phyloP scores from a whole-genome alignment of 257 asterid species.

The Rhazya stricta region DNA sequence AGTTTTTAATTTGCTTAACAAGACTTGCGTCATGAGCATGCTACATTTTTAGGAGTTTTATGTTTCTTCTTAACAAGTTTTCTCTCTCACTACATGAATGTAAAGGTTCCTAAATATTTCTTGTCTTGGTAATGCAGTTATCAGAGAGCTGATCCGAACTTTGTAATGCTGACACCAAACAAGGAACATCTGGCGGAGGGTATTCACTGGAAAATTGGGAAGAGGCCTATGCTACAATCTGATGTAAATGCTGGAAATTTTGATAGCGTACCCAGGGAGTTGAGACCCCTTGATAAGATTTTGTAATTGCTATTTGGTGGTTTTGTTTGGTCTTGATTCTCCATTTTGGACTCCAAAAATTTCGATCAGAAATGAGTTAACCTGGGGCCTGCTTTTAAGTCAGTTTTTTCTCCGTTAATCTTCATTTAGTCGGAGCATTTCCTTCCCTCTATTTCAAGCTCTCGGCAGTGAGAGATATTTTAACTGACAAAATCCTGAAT shows the following conservation, averaged over 20 bases:
- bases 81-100: not conserved
- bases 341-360: not conserved
- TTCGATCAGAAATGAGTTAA: not conserved
- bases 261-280: constrained; percentile 68
- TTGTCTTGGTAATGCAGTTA: constrained; percentile 40
- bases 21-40: not conserved
- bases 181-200: constrained; percentile 96
- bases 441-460: no score
- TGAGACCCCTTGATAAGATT: constrained; percentile 65
- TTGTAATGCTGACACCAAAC: constrained; percentile 86
- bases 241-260: constrained; percentile 75
- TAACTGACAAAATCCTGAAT: not conserved
- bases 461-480: no score
- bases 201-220: constrained; percentile 69
- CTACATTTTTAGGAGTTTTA: not conserved
- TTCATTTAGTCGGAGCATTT: no score
- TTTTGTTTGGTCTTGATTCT: not conserved
- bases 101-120: not conserved
- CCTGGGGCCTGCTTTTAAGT: not conserved
- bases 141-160: constrained; percentile 89
- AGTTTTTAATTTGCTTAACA: not conserved
- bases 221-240: constrained; percentile 67
- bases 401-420: no score
- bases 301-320: constrained; percentile 30
- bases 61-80: not conserved